Evolutionary conservation across 257 asterid genomes (phyloP), one percentile per base, ranked within the genome.

Genomic region (Plantago ovata): DNA sequence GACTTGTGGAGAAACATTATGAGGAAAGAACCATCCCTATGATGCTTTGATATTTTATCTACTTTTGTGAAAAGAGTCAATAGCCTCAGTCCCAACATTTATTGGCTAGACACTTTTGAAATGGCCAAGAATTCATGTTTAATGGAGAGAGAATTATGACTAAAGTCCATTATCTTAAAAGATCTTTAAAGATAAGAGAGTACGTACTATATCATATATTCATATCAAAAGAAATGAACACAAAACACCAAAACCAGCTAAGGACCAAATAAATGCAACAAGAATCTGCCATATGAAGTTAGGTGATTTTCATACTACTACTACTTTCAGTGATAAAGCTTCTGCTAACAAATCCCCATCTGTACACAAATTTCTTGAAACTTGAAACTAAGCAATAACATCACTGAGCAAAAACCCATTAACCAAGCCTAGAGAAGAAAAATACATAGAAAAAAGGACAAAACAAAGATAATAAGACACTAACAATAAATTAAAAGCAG

Each of bases 301-400:
- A 60, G 61, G 42, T 66, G 53, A 53, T 60, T 58, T 56, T 28
- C 36, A 28, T 28, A 28, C 56, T 42, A 47, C 56, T 42, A 47
- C 70, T 46, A 56, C 68, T 46, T 72, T 28, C 18, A 58, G 58
- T 62, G 41, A 49, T 9, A 13, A 70, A 55, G 28, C n/a, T 33
- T 60, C 68, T 54, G 53, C 48, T 39, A 52, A 38, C 62, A 56
- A 53, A 38, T 64, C 47, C 71, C 47, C 71, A 52, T 61, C 68
- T 69, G 44, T 72, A 77, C 78, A 76, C 63, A 54, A 54, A 66
- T 69, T 69, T 61, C 46, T 65, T 59, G 54, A 55, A 58, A 61
- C 64, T 62, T 18, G 20, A 47, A 57, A n/a, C n/a, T n/a, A n/a
- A 53, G 46, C 28, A 66, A 38, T 50, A 53, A 61, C 63, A 42